These are phyloP conservation scores for Penicillium sp. DNA, from an alignment of 2,329 filamentous ascomycete species.

Conservation along the genomic window DNA sequence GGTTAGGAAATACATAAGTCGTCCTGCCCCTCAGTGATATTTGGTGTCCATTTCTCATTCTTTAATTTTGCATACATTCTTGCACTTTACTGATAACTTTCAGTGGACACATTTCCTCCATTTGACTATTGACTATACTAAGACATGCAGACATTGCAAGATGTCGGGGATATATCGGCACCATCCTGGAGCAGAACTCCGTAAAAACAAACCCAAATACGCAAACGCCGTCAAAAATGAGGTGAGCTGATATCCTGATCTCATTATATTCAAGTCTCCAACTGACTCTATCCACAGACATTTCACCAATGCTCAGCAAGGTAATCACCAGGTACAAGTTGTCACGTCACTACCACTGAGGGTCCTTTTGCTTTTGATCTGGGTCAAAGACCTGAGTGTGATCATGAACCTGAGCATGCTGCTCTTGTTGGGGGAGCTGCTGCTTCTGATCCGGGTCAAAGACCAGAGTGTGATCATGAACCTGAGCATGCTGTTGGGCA, in stretches of 20 bases:
- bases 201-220: not conserved
- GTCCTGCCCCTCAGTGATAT: not conserved
- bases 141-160: conserved; percentile 8
- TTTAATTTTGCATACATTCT: not conserved
- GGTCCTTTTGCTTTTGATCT: conserved; percentile 10
- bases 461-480: not conserved
- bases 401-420: not conserved
- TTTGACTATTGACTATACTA: conserved; percentile 1
- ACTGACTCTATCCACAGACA: not conserved
- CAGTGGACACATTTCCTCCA: not conserved
- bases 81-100: not conserved
- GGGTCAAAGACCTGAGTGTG: not conserved
- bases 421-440: not conserved
- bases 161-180: conserved; percentile 4
- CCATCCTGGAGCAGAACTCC: not conserved
- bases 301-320: not conserved
- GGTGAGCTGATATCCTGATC: conserved; percentile 1
- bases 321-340: not conserved
- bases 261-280: not conserved
- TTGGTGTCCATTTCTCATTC: not conserved
- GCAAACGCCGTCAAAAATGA: conserved; percentile 3
- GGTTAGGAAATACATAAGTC: not conserved
- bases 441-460: conserved; percentile 9
- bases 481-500: too few relatives aligned
- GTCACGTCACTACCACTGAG: not conserved